A percentile compares a stretch with the other conserved stretches of the same genome.
Conservation (phyloP, 805 yeast genomes). For the Myxozyma melibiosi region DNA sequence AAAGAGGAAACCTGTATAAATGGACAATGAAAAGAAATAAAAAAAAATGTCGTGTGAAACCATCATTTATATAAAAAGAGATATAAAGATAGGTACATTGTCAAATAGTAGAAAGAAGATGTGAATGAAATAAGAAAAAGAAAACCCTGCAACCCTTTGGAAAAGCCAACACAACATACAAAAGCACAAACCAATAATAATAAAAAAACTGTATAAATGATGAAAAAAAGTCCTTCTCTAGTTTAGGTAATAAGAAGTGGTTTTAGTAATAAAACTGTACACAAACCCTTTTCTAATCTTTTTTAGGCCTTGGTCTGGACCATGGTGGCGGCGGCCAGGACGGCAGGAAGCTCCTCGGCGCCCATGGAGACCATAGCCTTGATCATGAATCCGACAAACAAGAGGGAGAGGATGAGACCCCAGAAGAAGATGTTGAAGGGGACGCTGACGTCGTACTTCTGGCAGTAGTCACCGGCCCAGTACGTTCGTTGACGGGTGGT, state of each 20-base stretch:
- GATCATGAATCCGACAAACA: slow-evolving; percentile 52
- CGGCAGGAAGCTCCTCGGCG: slow-evolving; percentile 61
- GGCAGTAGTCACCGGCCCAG: slow-evolving; percentile 56
- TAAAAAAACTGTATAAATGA: neutral
- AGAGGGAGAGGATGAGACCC: slow-evolving; percentile 42
- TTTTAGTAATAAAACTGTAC: neutral
- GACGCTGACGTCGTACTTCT: slow-evolving; percentile 65
- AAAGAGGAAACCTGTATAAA: neutral
- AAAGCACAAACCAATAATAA: neutral
- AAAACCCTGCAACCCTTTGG: slow-evolving; percentile 4
- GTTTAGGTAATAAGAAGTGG: neutral
- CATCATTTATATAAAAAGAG: neutral
- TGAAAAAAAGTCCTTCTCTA: neutral
- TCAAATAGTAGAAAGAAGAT: neutral
- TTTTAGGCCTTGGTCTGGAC: slow-evolving; percentile 30
- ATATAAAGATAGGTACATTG: neutral
- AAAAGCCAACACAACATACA: neutral
- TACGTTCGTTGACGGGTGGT: slow-evolving; percentile 39
- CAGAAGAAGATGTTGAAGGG: slow-evolving; percentile 71
- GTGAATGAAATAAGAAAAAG: neutral
- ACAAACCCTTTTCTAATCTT: neutral
- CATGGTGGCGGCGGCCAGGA: slow-evolving; percentile 57
- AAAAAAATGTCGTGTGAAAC: neutral
- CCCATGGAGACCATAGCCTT: slow-evolving; percentile 55
- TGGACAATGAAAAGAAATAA: neutral